Base-by-base conservation (phyloP, 2,329 filamentous ascomycete species). In the Ophiosphaerella korrae region DNA sequence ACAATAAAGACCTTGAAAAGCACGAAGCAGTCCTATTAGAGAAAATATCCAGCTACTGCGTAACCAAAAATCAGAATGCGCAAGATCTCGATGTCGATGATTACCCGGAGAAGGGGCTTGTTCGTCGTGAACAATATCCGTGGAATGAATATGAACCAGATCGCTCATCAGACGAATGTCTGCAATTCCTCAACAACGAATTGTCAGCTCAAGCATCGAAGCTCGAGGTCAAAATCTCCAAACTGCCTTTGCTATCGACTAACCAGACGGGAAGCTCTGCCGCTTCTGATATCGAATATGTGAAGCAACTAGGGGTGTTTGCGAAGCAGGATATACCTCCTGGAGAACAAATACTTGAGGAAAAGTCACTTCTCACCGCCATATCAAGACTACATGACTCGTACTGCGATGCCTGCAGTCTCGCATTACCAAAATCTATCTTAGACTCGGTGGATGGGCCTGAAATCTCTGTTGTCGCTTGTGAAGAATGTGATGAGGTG, bases 351-450 rank as follows among this genome's bases (percentile, higher is more conserved):
- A 85, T 97, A 2, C 81, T 99, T 26, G 79, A 84, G 41, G 94
- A 99, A 68, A 89, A 88, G 53, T 94, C 92, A 7, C 82, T 96
- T 7, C 78, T 99, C 35, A 96, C 92, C 2, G 92, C 90, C 39
- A 94, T 93, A 62, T 94, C 94, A 69, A 86, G 91, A 26, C 82
- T 94, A 11, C 91, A 95, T 68, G 92, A 96, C 55, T 82, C 88
- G 4, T 82, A 93, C 26, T 97, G 93, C 73, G 93, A 97, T 73
- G 92, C 92, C 12, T 97, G 93, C 72, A 91, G 91, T 63, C 81
- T 83, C 7, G 84, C 85, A 21, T 81, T 95, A 5, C 89, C 89
- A 1, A 66, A 62, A 12, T 50, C 59, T 4, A 50, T 31, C 7
- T 43, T 45, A 12, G 48, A 53, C 2, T 50, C 51, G 13, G 14